Evolutionary conservation across 1,284 basidiomycete genomes (phyloP), one percentile per base, ranked within the genome.

Genomic region (Cerioporus squamosus): DNA sequence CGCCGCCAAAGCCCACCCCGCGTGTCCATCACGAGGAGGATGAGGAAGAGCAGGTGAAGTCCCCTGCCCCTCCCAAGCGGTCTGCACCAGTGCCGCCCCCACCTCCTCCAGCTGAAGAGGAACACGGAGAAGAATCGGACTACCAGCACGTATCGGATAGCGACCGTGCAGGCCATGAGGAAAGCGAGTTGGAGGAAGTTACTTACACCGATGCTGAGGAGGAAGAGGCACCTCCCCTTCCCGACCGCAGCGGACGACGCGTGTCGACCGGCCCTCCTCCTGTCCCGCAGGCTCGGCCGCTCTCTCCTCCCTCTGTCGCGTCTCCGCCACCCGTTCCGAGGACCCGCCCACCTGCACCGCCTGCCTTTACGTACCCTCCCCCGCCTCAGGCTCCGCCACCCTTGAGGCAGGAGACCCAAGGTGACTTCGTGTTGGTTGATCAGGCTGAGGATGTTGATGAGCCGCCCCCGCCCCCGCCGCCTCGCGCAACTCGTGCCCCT

Each of bases 151-250:
- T 63, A 8, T 84, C 86, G 22, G 87, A 89, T 55, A 82, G 81
- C 18, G 84, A 86, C 23, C 79, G 79, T 44, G 81, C 85, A 15
- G 86, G 87, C 58, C 82, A 80, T 6, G 87, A 89, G 65, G 86
- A 88, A 61, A 88, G 84, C 62, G 87, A 90, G 69, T 74, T 84
- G 8, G 88, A 89, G 64, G 86, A 88, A 61, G 80, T 88, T 17
- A 75, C 72, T 4, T 76, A 85, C 57, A 81, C 82, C 49, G 84
- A 87, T 57, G 80, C 75, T 2, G 76, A 78, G 53, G 77, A 78
- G 54, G 79, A 80, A 54, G 79, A 42, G n/a, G 40, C 40, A 8
- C 40, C 75, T 39, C 76, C 78, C 29, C 66, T 77, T 12, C 80
- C 78, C 4, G 69, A 73, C 20, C 78, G 76, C 36, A 68, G 66